A percentile compares a stretch with the other conserved stretches of the same genome.
Evolutionary conservation across 164 flowering plant genomes (phyloP).

Genomic region (Brasenia schreberi): DNA sequence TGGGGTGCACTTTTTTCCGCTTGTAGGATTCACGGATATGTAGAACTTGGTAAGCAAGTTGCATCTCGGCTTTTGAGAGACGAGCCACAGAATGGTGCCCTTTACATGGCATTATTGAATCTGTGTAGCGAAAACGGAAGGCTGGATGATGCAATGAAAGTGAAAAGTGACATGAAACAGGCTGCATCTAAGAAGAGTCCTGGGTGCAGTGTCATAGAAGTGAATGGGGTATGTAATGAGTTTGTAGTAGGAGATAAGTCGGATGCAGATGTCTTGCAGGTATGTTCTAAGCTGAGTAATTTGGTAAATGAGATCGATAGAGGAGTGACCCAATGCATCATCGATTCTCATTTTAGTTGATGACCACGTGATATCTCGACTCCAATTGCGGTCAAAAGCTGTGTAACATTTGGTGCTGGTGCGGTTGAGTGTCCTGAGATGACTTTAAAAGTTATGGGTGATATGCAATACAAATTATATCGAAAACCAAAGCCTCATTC

Average conservation of each 20-base stretch:
- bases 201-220: slow-evolving; percentile 29
- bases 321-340: no score
- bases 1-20: slow-evolving; percentile 27
- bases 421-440: no score
- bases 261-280: slow-evolving; percentile 9
- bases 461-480: no score
- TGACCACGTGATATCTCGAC: no score
- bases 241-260: slow-evolving; percentile 23
- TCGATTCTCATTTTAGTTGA: no score
- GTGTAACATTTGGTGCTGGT: no score
- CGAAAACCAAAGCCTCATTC: no score
- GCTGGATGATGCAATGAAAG: slow-evolving; percentile 19
- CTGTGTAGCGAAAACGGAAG: slow-evolving; percentile 18
- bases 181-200: slow-evolving; percentile 22
- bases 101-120: slow-evolving; percentile 21
- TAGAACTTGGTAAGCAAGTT: slow-evolving; percentile 15
- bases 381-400: no score
- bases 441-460: no score
- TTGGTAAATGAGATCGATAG: neutral
- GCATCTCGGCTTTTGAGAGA: slow-evolving; percentile 12
- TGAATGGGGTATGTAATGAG: slow-evolving; percentile 18
- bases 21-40: slow-evolving; percentile 19
- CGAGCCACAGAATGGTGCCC: slow-evolving; percentile 23
- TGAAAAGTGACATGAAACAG: slow-evolving; percentile 22
- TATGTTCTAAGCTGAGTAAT: slow-evolving; percentile 13